Evolutionary conservation across 2,329 filamentous ascomycete species (phyloP).

Genomic region (Torrubiellomyces zombiae): DNA sequence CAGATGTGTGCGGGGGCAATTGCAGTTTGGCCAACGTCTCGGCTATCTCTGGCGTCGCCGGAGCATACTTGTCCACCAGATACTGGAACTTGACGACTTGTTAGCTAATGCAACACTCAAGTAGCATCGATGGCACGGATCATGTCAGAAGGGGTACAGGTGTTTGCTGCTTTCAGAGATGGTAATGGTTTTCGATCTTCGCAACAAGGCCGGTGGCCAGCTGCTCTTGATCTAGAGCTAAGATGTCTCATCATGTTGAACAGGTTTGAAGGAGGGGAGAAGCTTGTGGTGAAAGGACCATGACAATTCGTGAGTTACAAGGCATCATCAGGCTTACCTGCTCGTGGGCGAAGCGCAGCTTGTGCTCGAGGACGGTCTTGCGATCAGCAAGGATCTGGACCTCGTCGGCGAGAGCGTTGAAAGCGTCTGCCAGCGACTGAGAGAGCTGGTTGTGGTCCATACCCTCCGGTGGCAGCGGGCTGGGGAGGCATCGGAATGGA

Average conservation of each 20-base stretch:
- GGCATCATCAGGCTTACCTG: conserved; percentile 31
- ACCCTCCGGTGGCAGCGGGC: too few species aligned
- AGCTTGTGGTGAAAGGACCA: conserved; percentile 1
- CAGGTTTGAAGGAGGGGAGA: conserved; percentile 2
- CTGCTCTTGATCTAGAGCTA: conserved; percentile 80
- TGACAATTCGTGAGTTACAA: background rate
- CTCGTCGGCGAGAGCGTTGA: conserved; percentile 47
- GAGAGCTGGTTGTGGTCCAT: conserved; percentile 25
- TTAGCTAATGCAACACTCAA: conserved; percentile 6
- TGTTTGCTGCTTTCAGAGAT: too few species aligned
- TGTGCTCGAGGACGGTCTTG: conserved; percentile 50
- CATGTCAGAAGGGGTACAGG: background rate
- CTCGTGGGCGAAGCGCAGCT: conserved; percentile 48
- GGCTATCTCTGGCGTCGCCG: conserved; percentile 46
- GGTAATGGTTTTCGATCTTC: conserved; percentile 44
- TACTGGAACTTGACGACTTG: conserved; percentile 37
- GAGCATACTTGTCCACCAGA: conserved; percentile 51
- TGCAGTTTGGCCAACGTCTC: conserved; percentile 51
- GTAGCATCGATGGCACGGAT: background rate
- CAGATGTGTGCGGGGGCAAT: conserved; percentile 35
- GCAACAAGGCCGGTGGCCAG: conserved; percentile 24
- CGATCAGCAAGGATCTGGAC: conserved; percentile 46
- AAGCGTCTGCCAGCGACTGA: conserved; percentile 45
- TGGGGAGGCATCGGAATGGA: too few species aligned
- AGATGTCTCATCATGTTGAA: conserved; percentile 27